Base-by-base conservation (phyloP, 225 moss, liverwort and hornwort species). In the Marchantia paleacea region DNA sequence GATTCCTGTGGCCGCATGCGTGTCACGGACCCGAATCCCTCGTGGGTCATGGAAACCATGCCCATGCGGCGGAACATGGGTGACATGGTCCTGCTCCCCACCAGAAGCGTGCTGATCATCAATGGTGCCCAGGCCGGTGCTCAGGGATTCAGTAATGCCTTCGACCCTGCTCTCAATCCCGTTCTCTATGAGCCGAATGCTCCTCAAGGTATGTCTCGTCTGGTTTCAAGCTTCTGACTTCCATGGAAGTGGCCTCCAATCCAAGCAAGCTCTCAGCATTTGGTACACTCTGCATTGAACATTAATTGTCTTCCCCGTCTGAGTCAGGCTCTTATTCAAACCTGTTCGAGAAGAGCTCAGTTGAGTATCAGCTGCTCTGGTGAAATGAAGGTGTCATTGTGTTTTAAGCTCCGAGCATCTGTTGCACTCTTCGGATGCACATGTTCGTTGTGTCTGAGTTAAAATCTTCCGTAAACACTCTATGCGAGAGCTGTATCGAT, bases 81-180 rank as follows among this genome's bases (percentile, higher is more conserved):
- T 7, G 94, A 97, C 85, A 97, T 97, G 94, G 0, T 97, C 8
- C 81, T 93, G n/a, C 52, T 94, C 28, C 97, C 97, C n/a, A 91
- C 83, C 48, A 86, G 87, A 39, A 86, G 90, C 54, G 91, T 92
- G 54, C 57, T 93, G 58, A 90, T 97, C 24, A 92, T 97, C 82
- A 97, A 97, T 47, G 97, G 94, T 47, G 97, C 90, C 22, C 85
- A 88, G 79, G 88, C 63, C 10, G 97, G 97, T 15, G 79, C 87
- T 11, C 93, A 94, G 77, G 94, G 97, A 55, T 97, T 90, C 86
- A 83, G 86, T 8, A 83, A 82, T 62, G 96, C 87, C 0, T 80
- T 84, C 20, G 58, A 91, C n/a, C 91, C 96, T 9, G 69, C 87
- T 12, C 75, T 90, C 64, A 91, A 63, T 75, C 96, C 96, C 47